phyloP scores from a whole-genome alignment of 805 yeast genomes.

The Kluyveromyces dobzhanskii region DNA sequence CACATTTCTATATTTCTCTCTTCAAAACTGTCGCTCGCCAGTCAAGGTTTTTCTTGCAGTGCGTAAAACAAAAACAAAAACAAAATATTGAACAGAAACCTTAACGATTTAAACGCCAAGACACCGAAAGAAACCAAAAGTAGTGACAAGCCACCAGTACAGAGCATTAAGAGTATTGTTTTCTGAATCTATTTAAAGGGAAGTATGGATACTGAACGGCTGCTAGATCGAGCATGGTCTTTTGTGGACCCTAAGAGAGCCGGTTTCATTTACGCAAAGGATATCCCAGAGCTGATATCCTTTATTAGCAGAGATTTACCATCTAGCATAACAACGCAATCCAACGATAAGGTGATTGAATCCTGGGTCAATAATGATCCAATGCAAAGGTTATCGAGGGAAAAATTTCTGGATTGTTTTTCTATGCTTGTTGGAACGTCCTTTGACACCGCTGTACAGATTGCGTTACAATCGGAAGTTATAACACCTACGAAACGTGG shows the following conservation, averaged over 20 bases:
- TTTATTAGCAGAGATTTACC: constrained; percentile 9
- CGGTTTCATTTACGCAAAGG: constrained; percentile 24
- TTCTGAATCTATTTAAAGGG: no score
- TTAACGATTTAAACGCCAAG: neutral
- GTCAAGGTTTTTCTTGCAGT: no score
- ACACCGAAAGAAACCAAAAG: neutral
- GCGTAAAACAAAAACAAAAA: neutral
- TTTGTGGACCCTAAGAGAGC: constrained; percentile 13
- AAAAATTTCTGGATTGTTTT: constrained; percentile 27
- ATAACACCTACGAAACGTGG: constrained; percentile 6
- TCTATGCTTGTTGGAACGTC: constrained; percentile 27
- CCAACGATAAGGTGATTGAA: constrained; percentile 3
- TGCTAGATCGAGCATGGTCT: constrained; percentile 21
- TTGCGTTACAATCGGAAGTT: constrained; percentile 9
- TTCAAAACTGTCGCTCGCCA: no score
- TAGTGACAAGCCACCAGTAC: no score
- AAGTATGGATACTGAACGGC: constrained; percentile 7
- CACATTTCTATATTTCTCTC: no score
- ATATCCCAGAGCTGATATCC: constrained; percentile 18
- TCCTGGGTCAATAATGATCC: constrained; percentile 2
- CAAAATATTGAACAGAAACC: constrained; percentile 1
- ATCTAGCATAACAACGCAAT: neutral
- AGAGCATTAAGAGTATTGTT: no score
- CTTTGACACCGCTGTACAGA: constrained; percentile 22
- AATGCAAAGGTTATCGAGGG: constrained; percentile 22